phyloP scores from a whole-genome alignment of 345 rosid species.

The Euphorbia pulcherrima region DNA sequence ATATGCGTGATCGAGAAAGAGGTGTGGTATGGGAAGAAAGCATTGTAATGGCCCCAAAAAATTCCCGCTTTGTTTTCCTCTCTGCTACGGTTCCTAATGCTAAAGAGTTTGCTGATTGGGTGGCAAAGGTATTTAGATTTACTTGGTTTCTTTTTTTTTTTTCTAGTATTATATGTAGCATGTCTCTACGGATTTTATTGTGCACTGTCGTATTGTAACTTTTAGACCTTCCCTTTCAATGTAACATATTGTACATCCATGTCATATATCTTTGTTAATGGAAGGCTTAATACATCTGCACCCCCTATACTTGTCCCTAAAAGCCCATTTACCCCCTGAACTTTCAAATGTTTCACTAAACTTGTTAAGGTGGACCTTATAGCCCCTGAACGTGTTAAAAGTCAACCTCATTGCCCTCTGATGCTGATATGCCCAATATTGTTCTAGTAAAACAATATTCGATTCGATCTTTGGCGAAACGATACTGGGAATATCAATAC shows the following conservation, averaged over 20 bases:
- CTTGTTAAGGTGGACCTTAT: too few species aligned
- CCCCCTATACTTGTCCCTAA: too few species aligned
- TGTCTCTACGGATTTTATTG: background rate
- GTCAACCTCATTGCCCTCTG: too few species aligned
- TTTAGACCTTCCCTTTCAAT: background rate
- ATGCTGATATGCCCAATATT: too few species aligned
- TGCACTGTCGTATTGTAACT: background rate
- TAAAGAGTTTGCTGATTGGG: constrained; percentile 99
- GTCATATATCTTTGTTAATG: background rate
- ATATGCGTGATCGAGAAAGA: constrained; percentile 98
- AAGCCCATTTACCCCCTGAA: too few species aligned
- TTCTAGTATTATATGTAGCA: background rate
- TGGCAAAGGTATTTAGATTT: constrained; percentile 64
- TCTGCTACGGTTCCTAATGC: constrained; percentile 99
- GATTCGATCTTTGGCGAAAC: too few species aligned
- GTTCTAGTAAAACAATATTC: too few species aligned
- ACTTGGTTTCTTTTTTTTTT: background rate
- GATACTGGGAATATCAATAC: too few species aligned
- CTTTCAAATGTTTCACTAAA: too few species aligned
- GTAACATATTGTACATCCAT: background rate
- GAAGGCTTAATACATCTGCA: too few species aligned
- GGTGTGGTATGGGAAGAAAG: constrained; percentile 99
- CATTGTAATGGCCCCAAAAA: constrained; percentile 98
- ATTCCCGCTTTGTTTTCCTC: constrained; percentile 84
- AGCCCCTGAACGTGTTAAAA: too few species aligned